Evolutionary conservation across 768 basidiomycete genomes (phyloP).

Genomic region (Dentipellis fragilis): DNA sequence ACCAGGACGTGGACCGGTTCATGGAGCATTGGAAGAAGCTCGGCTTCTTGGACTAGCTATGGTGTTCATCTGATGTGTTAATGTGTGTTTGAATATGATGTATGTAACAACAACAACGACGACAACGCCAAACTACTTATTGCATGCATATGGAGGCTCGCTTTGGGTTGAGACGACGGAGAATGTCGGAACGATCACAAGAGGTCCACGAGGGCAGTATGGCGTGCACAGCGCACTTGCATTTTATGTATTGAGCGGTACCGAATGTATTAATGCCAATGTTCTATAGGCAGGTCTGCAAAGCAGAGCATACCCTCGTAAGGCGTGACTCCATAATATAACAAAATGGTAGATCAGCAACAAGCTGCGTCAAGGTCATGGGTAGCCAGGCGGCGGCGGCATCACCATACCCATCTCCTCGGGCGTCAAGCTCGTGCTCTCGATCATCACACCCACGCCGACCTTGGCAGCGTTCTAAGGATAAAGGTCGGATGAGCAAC

Average conservation of each 20-base stretch:
- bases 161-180: too few species aligned
- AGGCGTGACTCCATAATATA: too few species aligned
- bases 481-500: neutral
- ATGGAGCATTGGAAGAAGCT: neutral
- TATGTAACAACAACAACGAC: too few species aligned
- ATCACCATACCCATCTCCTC: slow-evolving; percentile 60
- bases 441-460: slow-evolving; percentile 96
- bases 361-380: slow-evolving; percentile 4
- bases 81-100: too few species aligned
- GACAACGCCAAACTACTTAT: too few species aligned
- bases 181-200: too few species aligned
- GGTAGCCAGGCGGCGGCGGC: slow-evolving; percentile 15
- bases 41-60: neutral
- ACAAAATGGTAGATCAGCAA: slow-evolving; percentile 4
- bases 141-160: too few species aligned
- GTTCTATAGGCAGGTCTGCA: too few species aligned
- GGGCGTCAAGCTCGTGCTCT: slow-evolving; percentile 70
- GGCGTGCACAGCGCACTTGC: too few species aligned
- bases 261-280: slow-evolving; percentile 9
- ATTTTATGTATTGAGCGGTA: too few species aligned
- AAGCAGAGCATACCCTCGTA: too few species aligned
- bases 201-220: too few species aligned
- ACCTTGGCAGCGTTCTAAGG: slow-evolving; percentile 83
- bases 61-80: neutral
- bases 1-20: neutral